These are phyloP conservation scores for Phytopythium kandeliae DNA, from an alignment of 352 stramenopile species.

Conservation along the genomic window DNA sequence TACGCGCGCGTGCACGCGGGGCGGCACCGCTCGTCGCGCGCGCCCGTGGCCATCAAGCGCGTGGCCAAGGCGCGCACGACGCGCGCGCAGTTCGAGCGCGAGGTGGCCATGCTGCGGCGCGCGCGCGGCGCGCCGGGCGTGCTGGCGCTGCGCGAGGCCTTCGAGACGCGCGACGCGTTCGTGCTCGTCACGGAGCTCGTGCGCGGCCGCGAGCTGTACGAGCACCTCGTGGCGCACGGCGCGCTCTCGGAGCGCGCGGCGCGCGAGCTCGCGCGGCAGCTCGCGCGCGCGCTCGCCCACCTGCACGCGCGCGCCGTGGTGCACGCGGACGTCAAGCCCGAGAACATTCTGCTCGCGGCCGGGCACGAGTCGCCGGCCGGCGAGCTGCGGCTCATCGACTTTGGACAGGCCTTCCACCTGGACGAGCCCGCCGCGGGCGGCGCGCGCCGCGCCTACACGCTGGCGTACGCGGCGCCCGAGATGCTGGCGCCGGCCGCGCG, in stretches of 20 bases:
- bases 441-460: conserved; percentile 3
- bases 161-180: conserved; percentile 49
- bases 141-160: conserved; percentile 44
- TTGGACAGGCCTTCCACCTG: conserved; percentile 63
- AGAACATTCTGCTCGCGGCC: conserved; percentile 43
- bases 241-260: conserved; percentile 32
- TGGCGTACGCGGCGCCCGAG: conserved; percentile 7
- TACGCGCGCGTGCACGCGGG: conserved; percentile 39
- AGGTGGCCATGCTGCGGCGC: conserved; percentile 42
- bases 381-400: conserved; percentile 66
- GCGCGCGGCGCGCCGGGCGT: conserved; percentile 35
- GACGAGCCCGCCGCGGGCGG: too few relatives aligned
- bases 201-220: conserved; percentile 42
- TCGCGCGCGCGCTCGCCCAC: conserved; percentile 30
- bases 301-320: conserved; percentile 41
- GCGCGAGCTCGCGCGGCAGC: conserved; percentile 2
- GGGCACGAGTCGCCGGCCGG: not conserved
- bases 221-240: conserved; percentile 36
- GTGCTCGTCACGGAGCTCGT: conserved; percentile 56
- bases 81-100: conserved; percentile 33
- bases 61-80: conserved; percentile 38
- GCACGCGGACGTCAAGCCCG: conserved; percentile 49
- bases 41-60: conserved; percentile 49
- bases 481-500: conserved; percentile 1
- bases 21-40: conserved; percentile 33